A percentile compares a stretch with the other conserved stretches of the same genome.
phyloP scores from a whole-genome alignment of 306 rosid species.

The Begonia loranthoides region DNA sequence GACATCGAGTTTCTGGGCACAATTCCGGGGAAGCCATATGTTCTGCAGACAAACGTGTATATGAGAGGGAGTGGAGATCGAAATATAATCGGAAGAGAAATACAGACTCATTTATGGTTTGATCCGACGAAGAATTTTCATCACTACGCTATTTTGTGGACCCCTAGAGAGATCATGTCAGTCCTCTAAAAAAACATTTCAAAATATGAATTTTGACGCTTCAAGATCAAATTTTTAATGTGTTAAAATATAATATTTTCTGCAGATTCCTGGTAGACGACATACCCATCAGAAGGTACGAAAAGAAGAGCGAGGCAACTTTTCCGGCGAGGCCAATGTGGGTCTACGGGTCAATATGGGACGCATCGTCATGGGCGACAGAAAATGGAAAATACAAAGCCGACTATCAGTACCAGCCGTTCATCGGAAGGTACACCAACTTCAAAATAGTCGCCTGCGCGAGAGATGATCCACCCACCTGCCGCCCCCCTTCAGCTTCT shows the following conservation, averaged over 20 bases:
- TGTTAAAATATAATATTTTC: neutral
- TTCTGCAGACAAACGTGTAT: conserved; percentile 83
- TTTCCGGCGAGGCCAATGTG: conserved; percentile 72
- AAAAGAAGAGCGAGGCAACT: conserved; percentile 56
- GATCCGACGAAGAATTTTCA: conserved; percentile 81
- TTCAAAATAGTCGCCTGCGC: conserved; percentile 54
- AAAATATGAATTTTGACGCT: neutral
- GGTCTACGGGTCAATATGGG: conserved; percentile 89
- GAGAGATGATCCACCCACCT: conserved; percentile 17
- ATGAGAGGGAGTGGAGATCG: conserved; percentile 84
- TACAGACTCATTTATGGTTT: conserved; percentile 78
- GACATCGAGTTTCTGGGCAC: conserved; percentile 91
- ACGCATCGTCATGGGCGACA: conserved; percentile 94
- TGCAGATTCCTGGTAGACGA: conserved; percentile 77
- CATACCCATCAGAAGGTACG: conserved; percentile 70
- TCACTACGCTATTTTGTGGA: conserved; percentile 69
- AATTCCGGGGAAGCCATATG: conserved; percentile 59
- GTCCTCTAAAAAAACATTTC: neutral
- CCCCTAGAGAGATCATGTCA: conserved; percentile 78
- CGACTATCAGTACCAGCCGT: conserved; percentile 71
- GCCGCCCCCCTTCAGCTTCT: conserved; percentile 35
- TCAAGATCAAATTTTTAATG: neutral
- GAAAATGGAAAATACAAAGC: conserved; percentile 85
- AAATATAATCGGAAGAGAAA: conserved; percentile 64
- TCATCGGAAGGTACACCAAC: conserved; percentile 43